A percentile compares a stretch with the other conserved stretches of the same genome.
phyloP scores from a whole-genome alignment of 2,329 filamentous ascomycete genomes.

The Fusarium veterinarium region DNA sequence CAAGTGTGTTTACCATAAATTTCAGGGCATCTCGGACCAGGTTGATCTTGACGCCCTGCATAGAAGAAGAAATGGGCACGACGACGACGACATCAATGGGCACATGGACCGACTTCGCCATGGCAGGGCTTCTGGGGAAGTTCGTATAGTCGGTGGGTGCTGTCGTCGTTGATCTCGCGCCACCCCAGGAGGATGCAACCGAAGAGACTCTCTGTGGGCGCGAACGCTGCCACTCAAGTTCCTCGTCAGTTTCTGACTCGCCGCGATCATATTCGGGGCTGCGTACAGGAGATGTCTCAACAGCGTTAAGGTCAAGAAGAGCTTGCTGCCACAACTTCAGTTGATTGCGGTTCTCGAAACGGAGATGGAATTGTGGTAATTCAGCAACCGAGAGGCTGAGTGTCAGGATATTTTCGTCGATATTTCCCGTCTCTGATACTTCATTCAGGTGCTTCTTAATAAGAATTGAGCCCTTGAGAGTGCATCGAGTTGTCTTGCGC shows the following conservation, averaged over 20 bases:
- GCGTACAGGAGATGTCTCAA: conserved; percentile 72
- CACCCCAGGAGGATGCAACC: conserved; percentile 83
- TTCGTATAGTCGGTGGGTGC: conserved; percentile 93
- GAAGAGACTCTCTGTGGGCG: conserved; percentile 81
- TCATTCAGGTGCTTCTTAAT: conserved; percentile 98
- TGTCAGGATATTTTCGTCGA: conserved; percentile 86
- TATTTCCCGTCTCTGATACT: conserved; percentile 75
- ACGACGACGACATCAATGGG: conserved; percentile 96
- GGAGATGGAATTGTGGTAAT: conserved; percentile 92
- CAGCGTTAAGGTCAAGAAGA: conserved; percentile 82
- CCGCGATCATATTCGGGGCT: conserved; percentile 82
- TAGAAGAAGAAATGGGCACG: conserved; percentile 95
- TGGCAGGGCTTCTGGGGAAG: conserved; percentile 61
- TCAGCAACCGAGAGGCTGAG: conserved; percentile 91
- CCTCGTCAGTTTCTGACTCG: conserved; percentile 88
- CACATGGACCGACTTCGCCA: conserved; percentile 75
- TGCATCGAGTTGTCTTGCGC: conserved; percentile 79
- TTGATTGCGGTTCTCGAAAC: conserved; percentile 85
- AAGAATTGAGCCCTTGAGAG: conserved; percentile 94
- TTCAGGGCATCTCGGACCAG: conserved; percentile 90
- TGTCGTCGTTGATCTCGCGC: conserved; percentile 83
- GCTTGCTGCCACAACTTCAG: conserved; percentile 92
- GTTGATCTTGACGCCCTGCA: conserved; percentile 99
- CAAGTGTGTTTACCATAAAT: conserved; percentile 90
- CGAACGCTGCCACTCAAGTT: conserved; percentile 78